Conservation (phyloP, 441 rosid genomes). For the Syzygium malaccense region DNA sequence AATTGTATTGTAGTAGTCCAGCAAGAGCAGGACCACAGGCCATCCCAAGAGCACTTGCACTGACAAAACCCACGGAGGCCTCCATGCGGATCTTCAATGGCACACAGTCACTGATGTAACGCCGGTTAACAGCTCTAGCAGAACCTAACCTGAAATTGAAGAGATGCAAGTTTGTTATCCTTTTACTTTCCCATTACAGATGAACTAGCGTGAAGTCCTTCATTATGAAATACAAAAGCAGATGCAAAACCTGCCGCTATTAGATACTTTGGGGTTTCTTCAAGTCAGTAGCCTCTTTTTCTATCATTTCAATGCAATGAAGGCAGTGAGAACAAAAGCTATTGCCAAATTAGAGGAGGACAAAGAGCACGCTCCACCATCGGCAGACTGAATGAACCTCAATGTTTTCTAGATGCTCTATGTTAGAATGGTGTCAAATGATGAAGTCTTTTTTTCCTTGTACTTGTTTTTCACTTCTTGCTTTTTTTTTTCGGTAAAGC, state of each 20-base stretch:
- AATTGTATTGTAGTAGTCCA: conserved; percentile 76
- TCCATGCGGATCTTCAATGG: conserved; percentile 88
- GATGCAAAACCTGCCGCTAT: background rate
- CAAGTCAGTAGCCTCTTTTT: background rate
- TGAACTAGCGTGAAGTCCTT: background rate
- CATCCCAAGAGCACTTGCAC: conserved; percentile 99
- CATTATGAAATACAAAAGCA: background rate
- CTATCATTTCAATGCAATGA: background rate
- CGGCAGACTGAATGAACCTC: background rate
- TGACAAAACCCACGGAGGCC: conserved; percentile 97
- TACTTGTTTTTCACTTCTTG: background rate
- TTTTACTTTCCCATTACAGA: background rate
- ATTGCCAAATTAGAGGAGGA: background rate
- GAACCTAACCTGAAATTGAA: conserved; percentile 76
- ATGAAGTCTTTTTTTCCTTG: background rate
- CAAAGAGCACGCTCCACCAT: background rate
- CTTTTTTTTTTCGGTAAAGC: no score
- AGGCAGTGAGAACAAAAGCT: background rate
- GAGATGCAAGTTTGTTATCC: conserved; percentile 7
- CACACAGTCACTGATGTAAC: conserved; percentile 95
- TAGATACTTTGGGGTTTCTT: background rate
- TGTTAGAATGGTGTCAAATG: background rate
- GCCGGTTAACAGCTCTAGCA: conserved; percentile 96
- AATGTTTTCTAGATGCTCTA: background rate
- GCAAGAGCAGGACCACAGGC: conserved; percentile 99